Conservation (phyloP, 2,329 filamentous ascomycete genomes). For the Hypoxylon sp. region DNA sequence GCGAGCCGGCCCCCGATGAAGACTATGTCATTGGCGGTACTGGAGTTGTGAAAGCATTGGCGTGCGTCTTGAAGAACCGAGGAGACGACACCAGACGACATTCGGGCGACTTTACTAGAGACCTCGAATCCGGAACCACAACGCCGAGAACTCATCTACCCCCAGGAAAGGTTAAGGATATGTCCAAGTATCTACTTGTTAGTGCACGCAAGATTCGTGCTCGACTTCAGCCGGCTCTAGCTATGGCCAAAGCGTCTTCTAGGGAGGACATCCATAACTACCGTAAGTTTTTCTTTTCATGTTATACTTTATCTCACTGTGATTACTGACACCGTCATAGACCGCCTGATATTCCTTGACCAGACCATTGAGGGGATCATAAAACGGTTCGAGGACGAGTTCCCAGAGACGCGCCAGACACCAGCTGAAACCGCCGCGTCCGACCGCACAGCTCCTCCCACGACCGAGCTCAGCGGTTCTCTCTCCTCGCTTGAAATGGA, state of each 20-base stretch:
- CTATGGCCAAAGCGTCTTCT: constrained; percentile 77
- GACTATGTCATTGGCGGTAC: constrained; percentile 97
- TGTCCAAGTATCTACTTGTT: constrained; percentile 90
- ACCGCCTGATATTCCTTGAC: constrained; percentile 87
- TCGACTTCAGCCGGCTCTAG: constrained; percentile 85
- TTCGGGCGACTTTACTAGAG: constrained; percentile 67
- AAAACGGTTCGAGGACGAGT: constrained; percentile 95
- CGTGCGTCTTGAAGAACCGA: constrained; percentile 89
- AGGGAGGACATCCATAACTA: constrained; percentile 80
- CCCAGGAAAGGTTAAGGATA: constrained; percentile 83
- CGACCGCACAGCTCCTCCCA: constrained; percentile 45
- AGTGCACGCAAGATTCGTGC: constrained; percentile 90
- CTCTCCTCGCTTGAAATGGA: constrained; percentile 57
- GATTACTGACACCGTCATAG: constrained; percentile 60
- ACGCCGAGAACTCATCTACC: constrained; percentile 60
- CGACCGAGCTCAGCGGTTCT: constrained; percentile 49
- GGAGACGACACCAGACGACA: constrained; percentile 72
- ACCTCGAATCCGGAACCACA: constrained; percentile 66
- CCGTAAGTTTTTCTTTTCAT: constrained; percentile 69
- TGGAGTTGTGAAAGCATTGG: constrained; percentile 92
- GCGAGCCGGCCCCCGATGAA: constrained; percentile 83
- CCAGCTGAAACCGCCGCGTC: constrained; percentile 50
- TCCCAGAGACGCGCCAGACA: constrained; percentile 82
- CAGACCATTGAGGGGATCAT: constrained; percentile 92
- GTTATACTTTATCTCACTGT: neutral